Conservation (phyloP, 2,329 filamentous ascomycete species). For the Aureobasidium sp. region DNA sequence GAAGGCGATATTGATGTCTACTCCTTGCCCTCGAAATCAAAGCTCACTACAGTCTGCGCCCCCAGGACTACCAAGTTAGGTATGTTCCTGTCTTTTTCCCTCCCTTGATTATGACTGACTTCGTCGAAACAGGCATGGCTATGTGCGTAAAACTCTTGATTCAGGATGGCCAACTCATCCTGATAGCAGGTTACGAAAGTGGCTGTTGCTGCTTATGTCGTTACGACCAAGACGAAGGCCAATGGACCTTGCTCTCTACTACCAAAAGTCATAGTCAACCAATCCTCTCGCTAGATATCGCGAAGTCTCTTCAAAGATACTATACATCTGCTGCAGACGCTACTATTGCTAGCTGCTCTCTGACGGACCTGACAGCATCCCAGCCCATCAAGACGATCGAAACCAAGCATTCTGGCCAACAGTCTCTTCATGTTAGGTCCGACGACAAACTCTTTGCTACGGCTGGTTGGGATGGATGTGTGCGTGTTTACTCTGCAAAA, state of each 20-base stretch:
- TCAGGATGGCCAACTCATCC: conserved; percentile 41
- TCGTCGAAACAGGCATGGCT: conserved; percentile 62
- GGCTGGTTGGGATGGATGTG: conserved; percentile 79
- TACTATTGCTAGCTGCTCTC: conserved; percentile 64
- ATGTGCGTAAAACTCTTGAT: conserved; percentile 64
- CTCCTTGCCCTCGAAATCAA: conserved; percentile 63
- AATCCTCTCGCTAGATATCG: conserved; percentile 54
- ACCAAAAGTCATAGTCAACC: conserved; percentile 68
- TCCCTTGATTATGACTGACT: conserved; percentile 36
- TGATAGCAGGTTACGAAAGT: conserved; percentile 77
- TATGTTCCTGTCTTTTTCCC: conserved; percentile 17
- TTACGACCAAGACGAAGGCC: conserved; percentile 34
- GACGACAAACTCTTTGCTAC: conserved; percentile 82
- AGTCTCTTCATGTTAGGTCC: conserved; percentile 64
- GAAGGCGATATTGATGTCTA: conserved; percentile 66
- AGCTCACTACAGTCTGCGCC: conserved; percentile 52
- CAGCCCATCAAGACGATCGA: conserved; percentile 36
- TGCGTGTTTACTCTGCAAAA: conserved; percentile 72
- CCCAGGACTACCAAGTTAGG: conserved; percentile 38
- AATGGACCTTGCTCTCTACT: conserved; percentile 52
- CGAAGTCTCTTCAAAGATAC: conserved; percentile 46
- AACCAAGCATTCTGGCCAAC: conserved; percentile 86
- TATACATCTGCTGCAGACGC: conserved; percentile 78
- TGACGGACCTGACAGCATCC: conserved; percentile 28
- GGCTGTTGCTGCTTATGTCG: conserved; percentile 54